Conservation (phyloP, 2,329 filamentous ascomycete species). For the Aspergillus clavatus region DNA sequence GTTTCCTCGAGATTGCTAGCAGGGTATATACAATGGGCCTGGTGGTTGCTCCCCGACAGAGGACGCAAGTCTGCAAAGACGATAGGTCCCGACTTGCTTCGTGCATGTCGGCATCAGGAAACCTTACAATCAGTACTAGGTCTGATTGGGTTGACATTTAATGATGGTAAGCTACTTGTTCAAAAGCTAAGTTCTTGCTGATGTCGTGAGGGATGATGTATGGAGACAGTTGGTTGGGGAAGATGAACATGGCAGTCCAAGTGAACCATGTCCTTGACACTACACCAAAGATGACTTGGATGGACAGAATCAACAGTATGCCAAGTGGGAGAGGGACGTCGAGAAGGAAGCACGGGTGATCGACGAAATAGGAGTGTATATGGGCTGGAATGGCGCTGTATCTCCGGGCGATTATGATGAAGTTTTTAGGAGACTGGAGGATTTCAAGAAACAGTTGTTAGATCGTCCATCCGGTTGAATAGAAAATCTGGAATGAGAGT, state of each 20-base stretch:
- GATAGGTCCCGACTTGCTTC: constrained; percentile 10
- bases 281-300: constrained; percentile 12
- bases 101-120: constrained; percentile 10
- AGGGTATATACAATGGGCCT: constrained; percentile 20
- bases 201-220: constrained; percentile 5
- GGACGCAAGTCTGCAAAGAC: constrained; percentile 12
- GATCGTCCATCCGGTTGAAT: no score
- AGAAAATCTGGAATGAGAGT: no score
- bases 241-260: constrained; percentile 7
- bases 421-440: constrained; percentile 7
- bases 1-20: constrained; percentile 11
- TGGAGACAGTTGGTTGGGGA: constrained; percentile 14
- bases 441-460: constrained; percentile 11
- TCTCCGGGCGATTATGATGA: constrained; percentile 14
- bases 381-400: constrained; percentile 18
- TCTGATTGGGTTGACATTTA: constrained; percentile 11
- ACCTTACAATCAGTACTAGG: constrained; percentile 6
- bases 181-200: constrained; percentile 11
- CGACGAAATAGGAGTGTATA: constrained; percentile 14
- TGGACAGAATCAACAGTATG: constrained; percentile 7
- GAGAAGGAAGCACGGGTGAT: constrained; percentile 15
- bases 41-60: constrained; percentile 22
- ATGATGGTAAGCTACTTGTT: constrained; percentile 14
- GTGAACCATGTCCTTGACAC: constrained; percentile 11
- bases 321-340: constrained; percentile 15